A percentile compares a stretch with the other conserved stretches of the same genome.
phyloP scores from a whole-genome alignment of 306 rosid genomes.

The Clitoria ternatea region DNA sequence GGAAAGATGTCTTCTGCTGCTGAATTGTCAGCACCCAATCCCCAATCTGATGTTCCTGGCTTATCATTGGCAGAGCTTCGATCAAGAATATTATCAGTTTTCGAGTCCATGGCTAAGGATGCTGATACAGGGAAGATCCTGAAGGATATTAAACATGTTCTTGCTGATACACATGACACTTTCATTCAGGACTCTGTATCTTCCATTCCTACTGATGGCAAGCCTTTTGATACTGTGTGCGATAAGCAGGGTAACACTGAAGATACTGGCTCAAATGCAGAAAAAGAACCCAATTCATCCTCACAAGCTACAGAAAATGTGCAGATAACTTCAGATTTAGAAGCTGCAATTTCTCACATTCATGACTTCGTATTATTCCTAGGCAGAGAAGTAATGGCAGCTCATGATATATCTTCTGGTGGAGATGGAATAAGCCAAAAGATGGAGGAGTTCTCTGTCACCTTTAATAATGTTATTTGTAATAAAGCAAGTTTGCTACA shows the following conservation, averaged over 20 bases:
- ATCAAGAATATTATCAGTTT: slow-evolving; percentile 55
- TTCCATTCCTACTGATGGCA: slow-evolving; percentile 38
- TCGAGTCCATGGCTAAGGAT: slow-evolving; percentile 64
- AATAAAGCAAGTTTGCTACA: slow-evolving; percentile 57
- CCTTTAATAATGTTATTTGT: slow-evolving; percentile 47
- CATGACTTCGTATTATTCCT: slow-evolving; percentile 66
- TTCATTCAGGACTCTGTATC: slow-evolving; percentile 45
- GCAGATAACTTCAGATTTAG: slow-evolving; percentile 56
- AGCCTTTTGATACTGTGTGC: slow-evolving; percentile 41
- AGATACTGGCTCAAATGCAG: slow-evolving; percentile 45
- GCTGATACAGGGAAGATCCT: slow-evolving; percentile 57
- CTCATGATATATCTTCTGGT: slow-evolving; percentile 56
- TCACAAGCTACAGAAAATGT: slow-evolving; percentile 33
- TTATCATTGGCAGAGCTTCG: slow-evolving; percentile 50
- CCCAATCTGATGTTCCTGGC: slow-evolving; percentile 30
- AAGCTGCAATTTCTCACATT: slow-evolving; percentile 72
- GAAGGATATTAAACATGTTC: slow-evolving; percentile 64
- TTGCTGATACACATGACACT: slow-evolving; percentile 55
- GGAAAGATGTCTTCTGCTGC: slow-evolving; percentile 33
- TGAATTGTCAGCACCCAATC: slow-evolving; percentile 22
- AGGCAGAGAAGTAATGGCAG: slow-evolving; percentile 67
- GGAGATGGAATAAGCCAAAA: slow-evolving; percentile 57
- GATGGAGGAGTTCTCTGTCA: slow-evolving; percentile 65
- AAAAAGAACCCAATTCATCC: slow-evolving; percentile 47
- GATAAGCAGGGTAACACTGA: slow-evolving; percentile 54